Conservation (phyloP, 2,329 filamentous ascomycete species). For the Thermochaetoides dissita region DNA sequence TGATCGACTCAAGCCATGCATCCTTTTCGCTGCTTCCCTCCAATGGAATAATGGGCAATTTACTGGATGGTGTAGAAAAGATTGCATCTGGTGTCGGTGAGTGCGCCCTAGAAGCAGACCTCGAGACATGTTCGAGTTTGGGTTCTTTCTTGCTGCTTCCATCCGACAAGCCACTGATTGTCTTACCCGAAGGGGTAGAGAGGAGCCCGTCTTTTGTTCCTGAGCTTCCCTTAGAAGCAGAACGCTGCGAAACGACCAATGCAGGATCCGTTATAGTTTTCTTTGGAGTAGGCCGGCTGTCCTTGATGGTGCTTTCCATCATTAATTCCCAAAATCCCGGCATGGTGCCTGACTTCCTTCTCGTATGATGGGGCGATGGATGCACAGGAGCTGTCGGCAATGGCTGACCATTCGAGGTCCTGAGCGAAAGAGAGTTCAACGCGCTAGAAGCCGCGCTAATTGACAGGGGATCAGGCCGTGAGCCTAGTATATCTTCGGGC, state of each 20-base stretch:
- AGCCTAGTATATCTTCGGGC: slow-evolving; percentile 26
- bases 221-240: neutral
- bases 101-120: no score
- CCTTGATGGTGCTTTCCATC: no score
- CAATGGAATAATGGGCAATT: neutral
- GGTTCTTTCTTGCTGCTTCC: no score
- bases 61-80: slow-evolving; percentile 4
- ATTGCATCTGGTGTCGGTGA: no score
- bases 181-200: no score
- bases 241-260: slow-evolving; percentile 5
- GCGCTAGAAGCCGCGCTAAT: slow-evolving; percentile 44
- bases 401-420: neutral
- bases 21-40: slow-evolving; percentile 2
- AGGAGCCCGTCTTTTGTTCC: no score
- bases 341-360: no score
- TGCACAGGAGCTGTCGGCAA: no score
- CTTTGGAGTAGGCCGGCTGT: neutral
- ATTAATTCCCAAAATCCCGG: neutral
- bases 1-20: no score
- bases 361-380: no score
- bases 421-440: slow-evolving; percentile 23
- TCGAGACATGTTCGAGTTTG: no score
- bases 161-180: no score
- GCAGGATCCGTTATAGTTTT: slow-evolving; percentile 10
- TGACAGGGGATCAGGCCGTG: slow-evolving; percentile 33